Evolutionary conservation across 495 filamentous ascomycete species (phyloP).

Genomic region (Tuber borchii): DNA sequence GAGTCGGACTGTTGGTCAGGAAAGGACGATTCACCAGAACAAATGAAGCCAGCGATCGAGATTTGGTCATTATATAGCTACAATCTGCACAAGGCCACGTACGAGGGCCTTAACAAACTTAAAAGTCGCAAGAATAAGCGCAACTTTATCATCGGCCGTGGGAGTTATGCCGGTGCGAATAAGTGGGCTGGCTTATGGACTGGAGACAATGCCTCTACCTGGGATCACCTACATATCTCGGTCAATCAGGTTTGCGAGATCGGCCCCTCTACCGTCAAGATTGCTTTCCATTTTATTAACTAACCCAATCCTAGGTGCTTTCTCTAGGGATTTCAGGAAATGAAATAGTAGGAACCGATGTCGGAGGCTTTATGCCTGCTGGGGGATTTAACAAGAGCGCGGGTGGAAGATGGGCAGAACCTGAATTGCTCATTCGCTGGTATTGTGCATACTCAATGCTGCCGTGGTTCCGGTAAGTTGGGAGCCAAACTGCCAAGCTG

Average conservation of each 20-base stretch:
- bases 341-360: slow-evolving; percentile 29
- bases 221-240: slow-evolving; percentile 35
- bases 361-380: slow-evolving; percentile 26
- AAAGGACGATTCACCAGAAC: neutral
- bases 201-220: slow-evolving; percentile 34
- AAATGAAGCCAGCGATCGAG: slow-evolving; percentile 26
- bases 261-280: neutral
- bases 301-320: slow-evolving; percentile 5
- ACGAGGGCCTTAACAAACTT: slow-evolving; percentile 23
- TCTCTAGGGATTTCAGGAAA: slow-evolving; percentile 29
- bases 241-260: slow-evolving; percentile 28
- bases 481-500: neutral
- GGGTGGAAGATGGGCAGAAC: slow-evolving; percentile 8
- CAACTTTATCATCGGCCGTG: slow-evolving; percentile 40
- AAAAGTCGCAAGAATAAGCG: slow-evolving; percentile 26
- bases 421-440: slow-evolving; percentile 39
- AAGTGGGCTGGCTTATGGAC: slow-evolving; percentile 39
- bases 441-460: slow-evolving; percentile 32
- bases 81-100: slow-evolving; percentile 41
- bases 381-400: neutral
- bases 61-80: slow-evolving; percentile 37
- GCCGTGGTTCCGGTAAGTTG: slow-evolving; percentile 29
- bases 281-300: neutral
- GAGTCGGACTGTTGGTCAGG: slow-evolving; percentile 12
- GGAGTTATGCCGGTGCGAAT: slow-evolving; percentile 32